These are phyloP conservation scores for Mycosphaerella sp. DNA, from an alignment of 2,329 filamentous ascomycete genomes.

Conservation along the genomic window DNA sequence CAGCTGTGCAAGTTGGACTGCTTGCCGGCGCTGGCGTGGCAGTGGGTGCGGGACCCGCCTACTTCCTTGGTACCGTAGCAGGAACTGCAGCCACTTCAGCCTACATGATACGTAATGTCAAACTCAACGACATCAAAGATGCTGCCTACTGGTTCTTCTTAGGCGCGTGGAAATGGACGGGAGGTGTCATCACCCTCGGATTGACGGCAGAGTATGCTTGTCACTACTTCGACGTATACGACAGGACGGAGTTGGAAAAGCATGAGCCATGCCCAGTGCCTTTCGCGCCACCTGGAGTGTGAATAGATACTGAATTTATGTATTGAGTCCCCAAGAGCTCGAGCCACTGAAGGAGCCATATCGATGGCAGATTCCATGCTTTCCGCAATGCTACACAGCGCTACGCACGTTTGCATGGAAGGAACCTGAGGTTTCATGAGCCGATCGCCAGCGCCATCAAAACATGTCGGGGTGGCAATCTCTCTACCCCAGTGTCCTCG, in stretches of 20 bases:
- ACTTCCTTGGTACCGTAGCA: constrained; percentile 53
- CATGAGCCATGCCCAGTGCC: background rate
- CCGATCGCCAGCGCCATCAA: no score
- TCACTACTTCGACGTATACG: constrained; percentile 15
- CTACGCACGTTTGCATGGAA: no score
- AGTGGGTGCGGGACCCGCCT: constrained; percentile 52
- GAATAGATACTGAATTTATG: background rate
- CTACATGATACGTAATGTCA: constrained; percentile 55
- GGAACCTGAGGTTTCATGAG: no score
- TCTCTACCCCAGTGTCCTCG: no score
- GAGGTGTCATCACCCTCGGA: constrained; percentile 52
- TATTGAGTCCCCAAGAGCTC: no score
- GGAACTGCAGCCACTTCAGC: constrained; percentile 50
- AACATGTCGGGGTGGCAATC: no score
- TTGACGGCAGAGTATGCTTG: constrained; percentile 49
- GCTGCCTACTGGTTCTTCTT: constrained; percentile 62
- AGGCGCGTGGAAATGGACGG: constrained; percentile 53
- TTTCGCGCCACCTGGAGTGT: constrained; percentile 1
- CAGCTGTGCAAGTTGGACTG: constrained; percentile 60
- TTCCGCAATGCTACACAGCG: no score
- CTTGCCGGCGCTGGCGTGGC: constrained; percentile 63
- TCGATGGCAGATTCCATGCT: no score
- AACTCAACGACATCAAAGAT: constrained; percentile 50
- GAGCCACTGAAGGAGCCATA: no score
- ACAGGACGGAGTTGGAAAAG: background rate